A percentile compares a stretch with the other conserved stretches of the same genome.
Evolutionary conservation across 805 yeast genomes (phyloP).

Genomic region (Suhomyces sp.): DNA sequence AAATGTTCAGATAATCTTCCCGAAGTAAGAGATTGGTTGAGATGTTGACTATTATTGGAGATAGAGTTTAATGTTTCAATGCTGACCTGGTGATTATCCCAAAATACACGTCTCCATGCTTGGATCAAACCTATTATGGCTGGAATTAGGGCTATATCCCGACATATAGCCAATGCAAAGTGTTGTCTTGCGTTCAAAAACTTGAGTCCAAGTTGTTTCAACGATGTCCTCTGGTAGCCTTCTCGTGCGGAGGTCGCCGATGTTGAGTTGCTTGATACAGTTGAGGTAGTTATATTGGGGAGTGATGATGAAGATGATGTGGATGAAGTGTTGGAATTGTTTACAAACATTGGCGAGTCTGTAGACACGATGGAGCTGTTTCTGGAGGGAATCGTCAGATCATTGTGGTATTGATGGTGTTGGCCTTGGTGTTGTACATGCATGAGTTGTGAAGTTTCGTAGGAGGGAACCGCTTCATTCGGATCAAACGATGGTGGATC

Average conservation of each 20-base stretch:
- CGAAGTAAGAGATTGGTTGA: conserved; percentile 36
- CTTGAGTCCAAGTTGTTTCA: conserved; percentile 63
- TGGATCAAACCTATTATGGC: conserved; percentile 54
- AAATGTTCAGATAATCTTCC: conserved; percentile 78
- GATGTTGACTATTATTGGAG: conserved; percentile 3
- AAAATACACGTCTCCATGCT: conserved; percentile 41
- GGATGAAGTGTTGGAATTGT: conserved; percentile 7
- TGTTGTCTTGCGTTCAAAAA: conserved; percentile 76
- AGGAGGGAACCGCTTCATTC: conserved; percentile 39
- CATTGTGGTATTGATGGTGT: too few relatives aligned
- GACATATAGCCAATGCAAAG: conserved; percentile 69
- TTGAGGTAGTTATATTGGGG: not conserved
- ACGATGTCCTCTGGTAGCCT: conserved; percentile 21
- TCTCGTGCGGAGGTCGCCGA: not conserved
- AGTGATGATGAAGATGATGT: conserved; percentile 2
- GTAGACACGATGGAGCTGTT: conserved; percentile 1
- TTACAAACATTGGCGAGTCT: conserved; percentile 7
- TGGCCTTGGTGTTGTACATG: conserved; percentile 14
- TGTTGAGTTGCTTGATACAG: not conserved
- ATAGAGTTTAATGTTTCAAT: conserved; percentile 1
- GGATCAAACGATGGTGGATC: conserved; percentile 20
- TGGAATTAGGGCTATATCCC: conserved; percentile 74
- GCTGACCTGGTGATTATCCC: conserved; percentile 8
- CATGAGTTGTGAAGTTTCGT: conserved; percentile 39
- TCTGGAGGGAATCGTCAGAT: not conserved